Evolutionary conservation across 2,329 filamentous ascomycete species (phyloP).

Genomic region (Aspergillus persii): DNA sequence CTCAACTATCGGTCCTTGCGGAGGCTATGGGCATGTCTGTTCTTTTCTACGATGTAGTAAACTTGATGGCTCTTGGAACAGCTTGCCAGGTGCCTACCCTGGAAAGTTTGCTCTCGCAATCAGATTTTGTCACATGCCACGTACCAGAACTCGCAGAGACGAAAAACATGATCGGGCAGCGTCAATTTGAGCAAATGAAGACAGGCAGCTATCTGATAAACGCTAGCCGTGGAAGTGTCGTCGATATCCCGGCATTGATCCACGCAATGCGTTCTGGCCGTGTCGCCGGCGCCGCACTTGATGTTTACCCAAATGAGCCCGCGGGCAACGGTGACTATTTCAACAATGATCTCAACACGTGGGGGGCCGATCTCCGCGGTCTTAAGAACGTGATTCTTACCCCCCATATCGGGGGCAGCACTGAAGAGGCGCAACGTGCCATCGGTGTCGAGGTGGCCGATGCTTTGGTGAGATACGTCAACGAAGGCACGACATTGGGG

Average conservation of each 20-base stretch:
- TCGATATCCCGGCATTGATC: slow-evolving; percentile 90
- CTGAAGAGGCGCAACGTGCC: slow-evolving; percentile 93
- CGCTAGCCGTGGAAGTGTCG: slow-evolving; percentile 87
- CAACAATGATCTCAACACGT: slow-evolving; percentile 75
- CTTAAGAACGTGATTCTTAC: slow-evolving; percentile 93
- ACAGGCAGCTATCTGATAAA: slow-evolving; percentile 88
- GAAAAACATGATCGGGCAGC: slow-evolving; percentile 80
- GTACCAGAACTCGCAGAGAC: slow-evolving; percentile 93
- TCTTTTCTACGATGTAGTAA: slow-evolving; percentile 94
- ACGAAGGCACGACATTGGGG: slow-evolving; percentile 85
- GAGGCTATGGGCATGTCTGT: slow-evolving; percentile 98
- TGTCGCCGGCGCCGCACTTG: slow-evolving; percentile 89
- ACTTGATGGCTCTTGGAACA: slow-evolving; percentile 90
- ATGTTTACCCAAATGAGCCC: slow-evolving; percentile 93
- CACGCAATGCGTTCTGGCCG: slow-evolving; percentile 82
- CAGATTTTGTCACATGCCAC: slow-evolving; percentile 93
- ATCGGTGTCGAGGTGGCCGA: slow-evolving; percentile 92
- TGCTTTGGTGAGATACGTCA: slow-evolving; percentile 89
- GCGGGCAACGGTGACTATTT: slow-evolving; percentile 95
- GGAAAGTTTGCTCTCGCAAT: slow-evolving; percentile 69
- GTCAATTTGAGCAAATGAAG: slow-evolving; percentile 86
- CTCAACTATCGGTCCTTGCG: slow-evolving; percentile 89
- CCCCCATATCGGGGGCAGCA: slow-evolving; percentile 95
- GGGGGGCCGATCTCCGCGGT: slow-evolving; percentile 78
- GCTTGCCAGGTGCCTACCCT: slow-evolving; percentile 78